Percentiles rank a stretch among this genome's conserved stretches.
Conservation (phyloP, 1,284 basidiomycete species). For the Ustilago shanxiensis region DNA sequence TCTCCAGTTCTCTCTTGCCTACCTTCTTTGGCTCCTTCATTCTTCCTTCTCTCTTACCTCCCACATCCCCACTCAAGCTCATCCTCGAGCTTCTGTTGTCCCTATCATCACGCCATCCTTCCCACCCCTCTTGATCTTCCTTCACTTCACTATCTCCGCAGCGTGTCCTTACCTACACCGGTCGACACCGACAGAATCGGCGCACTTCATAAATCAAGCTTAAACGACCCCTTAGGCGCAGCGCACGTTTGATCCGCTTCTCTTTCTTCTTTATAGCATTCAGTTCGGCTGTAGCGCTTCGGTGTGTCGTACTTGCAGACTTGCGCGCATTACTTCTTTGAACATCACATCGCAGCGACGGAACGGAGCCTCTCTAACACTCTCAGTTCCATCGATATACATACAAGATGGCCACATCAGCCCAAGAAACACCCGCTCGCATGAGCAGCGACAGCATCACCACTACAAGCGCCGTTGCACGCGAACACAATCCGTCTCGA, state of each 20-base stretch:
- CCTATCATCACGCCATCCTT: conserved; percentile 2
- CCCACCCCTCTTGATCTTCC: background rate
- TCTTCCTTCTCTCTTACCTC: background rate
- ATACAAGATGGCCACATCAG: conserved; percentile 22
- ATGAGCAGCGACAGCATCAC: conserved; percentile 45
- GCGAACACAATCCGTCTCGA: conserved; percentile 9
- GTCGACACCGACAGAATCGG: conserved; percentile 1
- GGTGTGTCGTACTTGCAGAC: background rate
- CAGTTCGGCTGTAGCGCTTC: conserved; percentile 3
- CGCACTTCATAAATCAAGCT: background rate
- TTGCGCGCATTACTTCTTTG: background rate
- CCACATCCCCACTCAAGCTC: background rate
- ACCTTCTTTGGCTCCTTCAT: background rate
- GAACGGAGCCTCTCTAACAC: background rate
- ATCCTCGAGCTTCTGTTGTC: background rate
- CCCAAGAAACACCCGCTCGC: conserved; percentile 26
- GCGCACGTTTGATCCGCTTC: background rate
- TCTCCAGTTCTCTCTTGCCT: background rate
- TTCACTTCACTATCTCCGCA: conserved; percentile 4
- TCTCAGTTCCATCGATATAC: background rate
- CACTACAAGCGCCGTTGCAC: conserved; percentile 22
- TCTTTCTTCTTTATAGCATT: background rate
- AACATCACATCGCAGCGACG: background rate
- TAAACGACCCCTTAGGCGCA: background rate
- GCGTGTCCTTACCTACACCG: background rate